Conservation (phyloP, 2,329 filamentous ascomycete genomes). For the Stachybotrys chlorohalonatus region DNA sequence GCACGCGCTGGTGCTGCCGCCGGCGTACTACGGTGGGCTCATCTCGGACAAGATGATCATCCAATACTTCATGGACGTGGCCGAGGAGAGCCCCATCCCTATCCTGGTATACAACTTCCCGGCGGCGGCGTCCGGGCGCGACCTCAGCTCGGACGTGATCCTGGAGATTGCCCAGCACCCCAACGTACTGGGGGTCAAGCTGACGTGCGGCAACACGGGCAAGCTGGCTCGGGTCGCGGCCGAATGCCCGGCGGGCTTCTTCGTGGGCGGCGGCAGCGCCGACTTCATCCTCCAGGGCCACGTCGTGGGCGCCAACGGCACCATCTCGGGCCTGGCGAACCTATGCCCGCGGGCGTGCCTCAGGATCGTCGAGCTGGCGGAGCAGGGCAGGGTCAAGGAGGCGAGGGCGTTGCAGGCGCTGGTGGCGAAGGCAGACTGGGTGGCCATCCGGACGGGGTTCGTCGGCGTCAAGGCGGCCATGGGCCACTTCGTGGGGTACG, state of each 20-base stretch:
- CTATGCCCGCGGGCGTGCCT: conserved; percentile 27
- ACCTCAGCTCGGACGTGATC: conserved; percentile 52
- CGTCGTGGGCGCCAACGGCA: conserved; percentile 28
- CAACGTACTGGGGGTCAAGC: conserved; percentile 56
- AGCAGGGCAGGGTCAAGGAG: conserved; percentile 20
- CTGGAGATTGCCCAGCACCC: conserved; percentile 40
- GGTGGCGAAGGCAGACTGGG: conserved; percentile 36
- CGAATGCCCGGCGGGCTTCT: conserved; percentile 22
- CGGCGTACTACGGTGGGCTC: conserved; percentile 66
- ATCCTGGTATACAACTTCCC: conserved; percentile 61
- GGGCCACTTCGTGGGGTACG: conserved; percentile 28
- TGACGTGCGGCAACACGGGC: conserved; percentile 58
- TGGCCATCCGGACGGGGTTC: conserved; percentile 38
- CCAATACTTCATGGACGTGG: conserved; percentile 56
- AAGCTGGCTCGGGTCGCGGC: conserved; percentile 45
- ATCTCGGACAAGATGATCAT: conserved; percentile 41
- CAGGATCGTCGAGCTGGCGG: conserved; percentile 22
- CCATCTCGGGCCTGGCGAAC: conserved; percentile 31
- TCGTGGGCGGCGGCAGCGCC: conserved; percentile 27
- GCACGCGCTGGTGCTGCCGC: conserved; percentile 68
- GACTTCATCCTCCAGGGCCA: conserved; percentile 32
- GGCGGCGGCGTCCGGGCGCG: conserved; percentile 49
- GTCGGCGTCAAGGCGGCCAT: conserved; percentile 38
- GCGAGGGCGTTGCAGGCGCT: conserved; percentile 27
- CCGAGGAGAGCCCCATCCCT: conserved; percentile 49